Evolutionary conservation across 2,329 filamentous ascomycete species (phyloP).

Genomic region (Aspergillus quadricinctus): DNA sequence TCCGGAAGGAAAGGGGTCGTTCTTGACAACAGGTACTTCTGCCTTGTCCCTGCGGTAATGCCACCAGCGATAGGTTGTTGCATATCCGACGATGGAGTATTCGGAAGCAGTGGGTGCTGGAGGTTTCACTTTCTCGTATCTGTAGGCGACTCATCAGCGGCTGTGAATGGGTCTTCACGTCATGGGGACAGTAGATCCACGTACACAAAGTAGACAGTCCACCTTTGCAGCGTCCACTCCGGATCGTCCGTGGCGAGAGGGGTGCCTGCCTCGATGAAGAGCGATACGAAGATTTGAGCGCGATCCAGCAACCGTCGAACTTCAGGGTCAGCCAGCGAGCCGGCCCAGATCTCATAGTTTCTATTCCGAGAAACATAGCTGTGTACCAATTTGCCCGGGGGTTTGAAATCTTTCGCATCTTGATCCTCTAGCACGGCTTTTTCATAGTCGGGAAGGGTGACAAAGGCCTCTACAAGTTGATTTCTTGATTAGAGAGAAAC

Average conservation of each 20-base stretch:
- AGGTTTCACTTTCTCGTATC: slow-evolving; percentile 52
- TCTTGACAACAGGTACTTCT: slow-evolving; percentile 38
- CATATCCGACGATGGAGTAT: slow-evolving; percentile 86
- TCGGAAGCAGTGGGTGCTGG: slow-evolving; percentile 47
- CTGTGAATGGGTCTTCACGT: background rate
- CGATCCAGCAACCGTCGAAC: slow-evolving; percentile 71
- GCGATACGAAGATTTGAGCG: slow-evolving; percentile 74
- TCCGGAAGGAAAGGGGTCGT: slow-evolving; percentile 39
- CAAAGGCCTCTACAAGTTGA: slow-evolving; percentile 58
- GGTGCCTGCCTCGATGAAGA: slow-evolving; percentile 92
- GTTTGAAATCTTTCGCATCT: slow-evolving; percentile 52
- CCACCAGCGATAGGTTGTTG: slow-evolving; percentile 86
- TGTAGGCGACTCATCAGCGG: slow-evolving; percentile 21
- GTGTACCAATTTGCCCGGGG: slow-evolving; percentile 69
- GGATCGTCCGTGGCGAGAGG: slow-evolving; percentile 67
- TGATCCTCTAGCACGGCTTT: slow-evolving; percentile 48
- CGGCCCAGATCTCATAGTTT: slow-evolving; percentile 80
- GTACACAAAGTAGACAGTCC: slow-evolving; percentile 88
- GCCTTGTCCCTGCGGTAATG: slow-evolving; percentile 40
- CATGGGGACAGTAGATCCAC: slow-evolving; percentile 3
- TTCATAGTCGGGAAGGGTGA: slow-evolving; percentile 59
- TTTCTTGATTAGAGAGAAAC: slow-evolving; percentile 4
- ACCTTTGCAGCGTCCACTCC: slow-evolving; percentile 71
- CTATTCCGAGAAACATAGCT: slow-evolving; percentile 59
- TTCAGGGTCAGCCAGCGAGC: slow-evolving; percentile 64